Base-by-base conservation (phyloP, 495 filamentous ascomycete genomes). In the Poronia punctata region DNA sequence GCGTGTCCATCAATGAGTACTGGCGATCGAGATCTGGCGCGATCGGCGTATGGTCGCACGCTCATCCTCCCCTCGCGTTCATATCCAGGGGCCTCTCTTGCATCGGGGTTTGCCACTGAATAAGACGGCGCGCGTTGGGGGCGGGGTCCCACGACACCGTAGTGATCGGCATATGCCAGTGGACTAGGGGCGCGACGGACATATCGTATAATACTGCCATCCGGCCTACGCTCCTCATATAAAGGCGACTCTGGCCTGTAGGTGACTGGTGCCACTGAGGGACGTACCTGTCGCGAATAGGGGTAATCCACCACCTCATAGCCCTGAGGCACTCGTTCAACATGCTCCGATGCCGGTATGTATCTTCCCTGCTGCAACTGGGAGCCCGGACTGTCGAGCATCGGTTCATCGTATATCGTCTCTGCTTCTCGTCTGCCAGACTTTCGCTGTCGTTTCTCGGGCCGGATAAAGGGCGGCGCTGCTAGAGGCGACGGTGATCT, bases 401-500 rank as follows among this genome's bases (percentile, higher is more conserved):
- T 61, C 5, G 57, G 38, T 20, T 70, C 71, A 22, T 70, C 68
- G 36, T 70, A 64, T 28, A 57, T 59, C 19, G 64, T 35, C 53
- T 60, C 56, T 46, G 53, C 49, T 17, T 55, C 54, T 16, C 61
- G 68, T 45, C 74, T 70, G 30, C 68, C 49, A 22, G 62, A 57
- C 23, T 75, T 71, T 45, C 71, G 71, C 31, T 75, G 64, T 29
- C 72, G 65, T 46, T 75, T 76, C 31, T 58, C 54, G 5, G 74
- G 71, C 25, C 71, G 64, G 27, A 66, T 54, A 35, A 67, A 68
- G 22, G 64, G 68, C 22, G 68, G 67, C 40, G 75, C 74, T 31
- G 70, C 63, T 35, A 86, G 69, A 10, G 83, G 85, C 14, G 86
- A 86, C 2, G 86, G 86, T 1, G 88, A 95, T 9, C 82, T 71